A percentile compares a stretch with the other conserved stretches of the same genome.
phyloP scores from a whole-genome alignment of 305 asterid species.

The Withania somnifera region DNA sequence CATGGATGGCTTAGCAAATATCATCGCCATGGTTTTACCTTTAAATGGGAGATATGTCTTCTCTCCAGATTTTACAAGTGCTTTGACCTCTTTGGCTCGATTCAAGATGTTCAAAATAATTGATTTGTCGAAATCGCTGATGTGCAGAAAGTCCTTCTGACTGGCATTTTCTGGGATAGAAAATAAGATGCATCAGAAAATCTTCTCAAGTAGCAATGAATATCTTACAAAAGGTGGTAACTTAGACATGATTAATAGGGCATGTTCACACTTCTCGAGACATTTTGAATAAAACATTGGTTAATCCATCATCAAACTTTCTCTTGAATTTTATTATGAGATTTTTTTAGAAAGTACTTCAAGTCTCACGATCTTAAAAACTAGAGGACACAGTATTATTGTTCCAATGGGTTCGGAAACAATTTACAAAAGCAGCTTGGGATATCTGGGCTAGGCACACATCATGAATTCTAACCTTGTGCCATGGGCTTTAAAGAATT shows the following conservation, averaged over 20 bases:
- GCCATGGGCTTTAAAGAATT: neutral
- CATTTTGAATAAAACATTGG: neutral
- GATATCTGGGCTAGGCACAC: neutral
- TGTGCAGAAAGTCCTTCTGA: slow-evolving; percentile 74
- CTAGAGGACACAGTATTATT: neutral
- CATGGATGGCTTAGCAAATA: slow-evolving; percentile 97
- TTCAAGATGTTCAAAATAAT: slow-evolving; percentile 66
- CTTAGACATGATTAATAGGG: neutral
- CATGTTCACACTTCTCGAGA: neutral
- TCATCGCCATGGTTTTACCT: slow-evolving; percentile 95
- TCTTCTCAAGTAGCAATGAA: neutral
- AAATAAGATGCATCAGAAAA: neutral
- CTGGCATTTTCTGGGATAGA: slow-evolving; percentile 51
- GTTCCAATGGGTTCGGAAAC: neutral
- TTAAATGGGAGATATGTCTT: slow-evolving; percentile 74
- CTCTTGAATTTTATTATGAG: neutral
- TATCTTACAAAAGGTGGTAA: neutral
- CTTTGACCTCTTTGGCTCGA: slow-evolving; percentile 82
- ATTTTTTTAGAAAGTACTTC: neutral
- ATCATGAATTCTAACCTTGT: neutral
- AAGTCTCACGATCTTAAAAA: neutral
- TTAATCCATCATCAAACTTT: neutral
- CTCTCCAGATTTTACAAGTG: slow-evolving; percentile 71
- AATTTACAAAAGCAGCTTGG: neutral
- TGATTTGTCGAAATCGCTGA: slow-evolving; percentile 62